Conservation (phyloP, 305 asterid genomes). For the Plantago coronopus region DNA sequence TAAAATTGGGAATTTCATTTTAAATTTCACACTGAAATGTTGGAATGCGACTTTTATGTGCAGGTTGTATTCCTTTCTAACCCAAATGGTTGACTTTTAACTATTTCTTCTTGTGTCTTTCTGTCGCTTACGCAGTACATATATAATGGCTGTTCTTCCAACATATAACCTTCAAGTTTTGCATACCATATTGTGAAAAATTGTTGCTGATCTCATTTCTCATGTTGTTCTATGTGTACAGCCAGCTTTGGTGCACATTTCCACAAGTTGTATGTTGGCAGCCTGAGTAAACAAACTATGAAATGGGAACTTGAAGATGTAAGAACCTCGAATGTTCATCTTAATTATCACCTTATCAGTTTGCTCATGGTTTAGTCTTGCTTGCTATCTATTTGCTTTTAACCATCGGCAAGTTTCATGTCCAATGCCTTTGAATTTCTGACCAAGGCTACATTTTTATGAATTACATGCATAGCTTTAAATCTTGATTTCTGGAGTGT, state of each 20-base stretch:
- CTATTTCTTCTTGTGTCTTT: background rate
- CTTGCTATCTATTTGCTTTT: slow-evolving; percentile 7
- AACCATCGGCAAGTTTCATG: slow-evolving; percentile 5
- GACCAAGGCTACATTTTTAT: slow-evolving; percentile 6
- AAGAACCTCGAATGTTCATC: slow-evolving; percentile 22
- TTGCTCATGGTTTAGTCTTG: slow-evolving; percentile 11
- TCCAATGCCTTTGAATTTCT: slow-evolving; percentile 15
- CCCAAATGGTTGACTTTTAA: background rate
- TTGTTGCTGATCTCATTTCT: slow-evolving; percentile 24
- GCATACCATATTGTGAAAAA: background rate
- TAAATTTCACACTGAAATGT: too few relatives aligned
- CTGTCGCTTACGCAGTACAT: background rate
- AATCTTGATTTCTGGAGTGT: background rate
- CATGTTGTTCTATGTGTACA: slow-evolving; percentile 23
- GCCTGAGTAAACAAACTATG: slow-evolving; percentile 63
- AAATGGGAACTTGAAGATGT: slow-evolving; percentile 76
- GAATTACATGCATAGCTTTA: background rate
- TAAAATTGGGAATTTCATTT: too few relatives aligned
- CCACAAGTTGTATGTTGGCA: slow-evolving; percentile 74
- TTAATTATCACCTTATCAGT: slow-evolving; percentile 7
- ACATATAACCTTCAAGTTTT: slow-evolving; percentile 4
- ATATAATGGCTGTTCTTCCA: slow-evolving; percentile 7
- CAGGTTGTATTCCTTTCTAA: background rate
- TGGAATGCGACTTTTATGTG: too few relatives aligned
- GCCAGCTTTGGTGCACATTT: slow-evolving; percentile 42